phyloP scores from a whole-genome alignment of 768 basidiomycete genomes.

The Candolleomyces aberdarensis region DNA sequence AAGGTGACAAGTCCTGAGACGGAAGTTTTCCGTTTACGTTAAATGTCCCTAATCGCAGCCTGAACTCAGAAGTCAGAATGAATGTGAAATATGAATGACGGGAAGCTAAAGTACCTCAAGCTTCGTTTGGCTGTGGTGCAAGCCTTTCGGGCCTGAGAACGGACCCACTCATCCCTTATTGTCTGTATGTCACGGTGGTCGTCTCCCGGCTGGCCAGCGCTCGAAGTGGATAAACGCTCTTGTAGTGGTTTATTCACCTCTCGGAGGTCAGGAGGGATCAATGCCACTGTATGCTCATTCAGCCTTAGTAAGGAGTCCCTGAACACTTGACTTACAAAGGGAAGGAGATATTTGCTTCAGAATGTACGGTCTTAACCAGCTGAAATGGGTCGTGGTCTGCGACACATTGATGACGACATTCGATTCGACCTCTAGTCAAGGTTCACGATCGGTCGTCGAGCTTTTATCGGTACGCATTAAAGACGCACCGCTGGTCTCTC shows the following conservation, averaged over 20 bases:
- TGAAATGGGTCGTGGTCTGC: conserved; percentile 33
- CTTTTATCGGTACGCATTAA: not conserved
- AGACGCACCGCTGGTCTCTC: conserved; percentile 38
- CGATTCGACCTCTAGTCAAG: conserved; percentile 18
- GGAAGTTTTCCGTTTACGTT: conserved; percentile 81
- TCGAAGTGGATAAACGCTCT: conserved; percentile 53
- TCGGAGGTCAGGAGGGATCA: conserved; percentile 55
- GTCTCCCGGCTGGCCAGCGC: conserved; percentile 61
- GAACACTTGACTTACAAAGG: conserved; percentile 20
- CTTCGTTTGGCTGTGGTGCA: conserved; percentile 27
- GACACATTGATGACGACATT: conserved; percentile 22
- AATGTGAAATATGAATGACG: not conserved
- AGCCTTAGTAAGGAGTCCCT: not conserved
- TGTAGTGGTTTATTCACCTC: conserved; percentile 43
- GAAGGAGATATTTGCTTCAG: conserved; percentile 24
- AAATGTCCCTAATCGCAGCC: conserved; percentile 75
- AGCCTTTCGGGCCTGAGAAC: conserved; percentile 36
- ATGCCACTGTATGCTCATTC: conserved; percentile 30
- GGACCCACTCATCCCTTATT: conserved; percentile 67
- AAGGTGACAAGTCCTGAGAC: conserved; percentile 65
- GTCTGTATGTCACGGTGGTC: conserved; percentile 55
- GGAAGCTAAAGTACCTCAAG: conserved; percentile 25
- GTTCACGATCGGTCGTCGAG: not conserved
- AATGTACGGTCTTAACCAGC: conserved; percentile 46
- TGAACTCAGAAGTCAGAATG: conserved; percentile 20